phyloP scores from a whole-genome alignment of 2,329 filamentous ascomycete species.

The Monosporascus sp. region DNA sequence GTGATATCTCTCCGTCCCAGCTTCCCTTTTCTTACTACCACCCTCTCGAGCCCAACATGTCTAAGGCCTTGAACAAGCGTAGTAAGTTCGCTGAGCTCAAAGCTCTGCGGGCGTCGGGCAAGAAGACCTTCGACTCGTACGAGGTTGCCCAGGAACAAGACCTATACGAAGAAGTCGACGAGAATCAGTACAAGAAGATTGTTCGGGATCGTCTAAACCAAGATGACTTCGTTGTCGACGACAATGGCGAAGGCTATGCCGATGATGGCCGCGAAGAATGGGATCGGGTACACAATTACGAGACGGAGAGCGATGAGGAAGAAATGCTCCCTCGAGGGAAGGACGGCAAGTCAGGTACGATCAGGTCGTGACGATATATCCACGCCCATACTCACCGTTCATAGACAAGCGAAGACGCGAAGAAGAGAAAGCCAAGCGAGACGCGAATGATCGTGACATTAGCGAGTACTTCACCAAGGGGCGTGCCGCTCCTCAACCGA shows the following conservation, averaged over 20 bases:
- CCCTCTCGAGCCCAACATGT: constrained; percentile 28
- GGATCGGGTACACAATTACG: constrained; percentile 64
- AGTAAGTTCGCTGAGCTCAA: constrained; percentile 70
- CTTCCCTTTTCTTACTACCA: not conserved
- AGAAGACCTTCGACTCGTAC: constrained; percentile 85
- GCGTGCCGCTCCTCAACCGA: constrained; percentile 58
- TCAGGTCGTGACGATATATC: constrained; percentile 12
- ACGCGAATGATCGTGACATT: constrained; percentile 86
- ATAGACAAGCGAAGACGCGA: constrained; percentile 81
- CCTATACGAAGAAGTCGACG: constrained; percentile 93
- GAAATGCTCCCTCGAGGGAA: constrained; percentile 45
- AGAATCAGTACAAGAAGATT: constrained; percentile 95
- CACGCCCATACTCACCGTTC: constrained; percentile 4
- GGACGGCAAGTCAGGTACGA: constrained; percentile 45
- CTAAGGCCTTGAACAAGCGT: constrained; percentile 36
- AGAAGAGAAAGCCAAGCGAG: constrained; percentile 77
- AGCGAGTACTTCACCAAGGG: constrained; percentile 91
- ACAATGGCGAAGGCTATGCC: constrained; percentile 94
- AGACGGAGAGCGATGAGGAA: constrained; percentile 76
- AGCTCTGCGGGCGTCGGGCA: constrained; percentile 80
- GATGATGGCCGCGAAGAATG: constrained; percentile 95
- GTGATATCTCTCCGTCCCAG: not conserved
- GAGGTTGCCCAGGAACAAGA: constrained; percentile 77
- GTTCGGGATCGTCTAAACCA: constrained; percentile 83
- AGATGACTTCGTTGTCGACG: constrained; percentile 97